phyloP scores from a whole-genome alignment of 768 basidiomycete genomes.

The Tricholoma hemisulphureum region DNA sequence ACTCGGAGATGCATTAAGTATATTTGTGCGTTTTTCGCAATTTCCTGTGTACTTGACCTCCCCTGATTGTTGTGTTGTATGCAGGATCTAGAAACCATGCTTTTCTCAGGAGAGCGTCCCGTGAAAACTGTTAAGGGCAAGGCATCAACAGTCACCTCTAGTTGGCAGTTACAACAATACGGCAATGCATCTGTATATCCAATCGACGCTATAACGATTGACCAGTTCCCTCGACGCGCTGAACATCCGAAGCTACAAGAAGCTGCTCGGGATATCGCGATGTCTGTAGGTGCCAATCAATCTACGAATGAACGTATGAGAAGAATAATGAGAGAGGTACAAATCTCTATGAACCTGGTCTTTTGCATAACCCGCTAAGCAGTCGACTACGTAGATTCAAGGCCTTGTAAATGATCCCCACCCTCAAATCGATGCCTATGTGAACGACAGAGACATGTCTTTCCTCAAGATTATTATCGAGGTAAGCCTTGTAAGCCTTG shows the following conservation, averaged over 20 bases:
- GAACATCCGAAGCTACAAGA: constrained; percentile 20
- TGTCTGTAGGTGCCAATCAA: neutral
- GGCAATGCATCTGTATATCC: constrained; percentile 10
- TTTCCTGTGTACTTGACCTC: neutral
- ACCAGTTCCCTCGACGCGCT: constrained; percentile 22
- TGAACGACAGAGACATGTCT: constrained; percentile 26
- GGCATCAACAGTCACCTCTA: neutral
- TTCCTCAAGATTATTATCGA: constrained; percentile 29
- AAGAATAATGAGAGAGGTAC: constrained; percentile 29
- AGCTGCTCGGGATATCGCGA: constrained; percentile 18
- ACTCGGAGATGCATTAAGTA: constrained; percentile 26
- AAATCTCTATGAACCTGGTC: neutral
- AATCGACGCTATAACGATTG: constrained; percentile 23
- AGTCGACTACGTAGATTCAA: constrained; percentile 15
- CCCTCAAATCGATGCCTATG: constrained; percentile 26
- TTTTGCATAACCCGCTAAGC: neutral
- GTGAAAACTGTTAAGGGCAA: neutral
- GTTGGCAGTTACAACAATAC: constrained; percentile 4
- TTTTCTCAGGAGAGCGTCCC: constrained; percentile 25
- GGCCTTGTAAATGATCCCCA: constrained; percentile 22
- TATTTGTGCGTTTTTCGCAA: constrained; percentile 20
- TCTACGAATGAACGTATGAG: constrained; percentile 19
- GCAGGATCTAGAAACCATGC: constrained; percentile 31
- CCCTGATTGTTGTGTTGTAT: neutral
- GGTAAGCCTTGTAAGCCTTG: constrained; percentile 12